Evolutionary conservation across 768 basidiomycete species (phyloP).

Genomic region (Phaeotremella fagi): DNA sequence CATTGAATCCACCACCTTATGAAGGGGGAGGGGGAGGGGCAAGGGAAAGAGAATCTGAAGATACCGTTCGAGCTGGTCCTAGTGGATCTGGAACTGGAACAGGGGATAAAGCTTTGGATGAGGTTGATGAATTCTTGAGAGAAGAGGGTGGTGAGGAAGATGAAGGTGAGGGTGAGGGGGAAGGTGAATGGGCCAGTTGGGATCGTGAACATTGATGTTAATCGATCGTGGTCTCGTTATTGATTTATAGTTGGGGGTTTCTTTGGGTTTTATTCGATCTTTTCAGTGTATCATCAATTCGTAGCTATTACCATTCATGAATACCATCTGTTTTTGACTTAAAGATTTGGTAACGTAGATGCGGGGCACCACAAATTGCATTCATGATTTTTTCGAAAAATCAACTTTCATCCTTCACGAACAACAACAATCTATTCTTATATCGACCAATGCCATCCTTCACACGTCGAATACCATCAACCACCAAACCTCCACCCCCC

Average conservation of each 20-base stretch:
- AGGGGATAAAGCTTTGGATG: slow-evolving; percentile 25
- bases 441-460: slow-evolving; percentile 45
- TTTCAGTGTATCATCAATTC: not conserved
- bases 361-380: not conserved
- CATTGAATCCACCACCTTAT: slow-evolving; percentile 24
- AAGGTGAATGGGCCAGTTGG: not conserved
- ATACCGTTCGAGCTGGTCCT: not conserved
- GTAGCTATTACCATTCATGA: not conserved
- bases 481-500: slow-evolving; percentile 23
- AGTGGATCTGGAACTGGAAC: not conserved
- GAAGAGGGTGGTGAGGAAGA: slow-evolving; percentile 4
- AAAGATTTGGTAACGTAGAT: not conserved
- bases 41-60: not conserved
- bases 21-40: too few relatives aligned
- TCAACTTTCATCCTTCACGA: too few relatives aligned
- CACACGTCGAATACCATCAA: slow-evolving; percentile 37
- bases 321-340: not conserved
- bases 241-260: not conserved
- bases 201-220: not conserved
- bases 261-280: not conserved
- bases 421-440: too few relatives aligned
- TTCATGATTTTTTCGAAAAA: not conserved
- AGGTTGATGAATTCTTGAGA: slow-evolving; percentile 26
- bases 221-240: not conserved
- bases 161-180: not conserved